Base-by-base conservation (phyloP, 805 yeast species). In the Blastobotrys americana region DNA sequence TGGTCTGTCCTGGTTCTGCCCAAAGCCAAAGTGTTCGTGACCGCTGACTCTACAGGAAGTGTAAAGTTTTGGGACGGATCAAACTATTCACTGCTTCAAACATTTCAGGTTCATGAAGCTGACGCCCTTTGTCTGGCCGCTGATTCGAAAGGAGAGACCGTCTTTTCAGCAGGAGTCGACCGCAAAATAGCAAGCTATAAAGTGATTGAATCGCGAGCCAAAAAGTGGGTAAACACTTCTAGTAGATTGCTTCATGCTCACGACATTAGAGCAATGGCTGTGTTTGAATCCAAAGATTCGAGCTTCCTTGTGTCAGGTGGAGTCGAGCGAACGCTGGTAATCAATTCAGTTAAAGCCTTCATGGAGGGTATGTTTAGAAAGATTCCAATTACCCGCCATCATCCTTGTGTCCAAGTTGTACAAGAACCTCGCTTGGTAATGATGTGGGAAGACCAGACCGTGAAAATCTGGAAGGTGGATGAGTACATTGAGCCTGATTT, bases 11-110 rank as follows among this genome's bases (percentile, higher is more conserved):
- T 73, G 37, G 79, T 80, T 25, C 66, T 89, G 47, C 78, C 82
- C 3, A 60, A 69, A 35, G 74, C 75, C 41, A 71, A 77, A 44
- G 95, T 87, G 61, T 74, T 93, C 47, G 94, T 86, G n/a, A 79
- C 88, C 48, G 98, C 97, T 44, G 99, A 93, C 66, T 88, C 97
- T 4, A 90, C 97, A 1, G 99, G 99, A 1, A 73, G 84, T 5
- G 77, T 93, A 42, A 90, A 90, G 64, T 75, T 93, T 52, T 93
- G 99, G 99, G 96, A 90, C 57, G 70, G 82, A 50, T 73, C 76
- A 39, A 81, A 77, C 53, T 80, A 79, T 53, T 80, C 96, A 1
- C 68, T 93, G 47, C 70, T 78, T 42, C 97, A 90, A 63, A 78
- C 84, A 19, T 88, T 87, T 63, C 75, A 78, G 52, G 78, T 78